Evolutionary conservation across 768 basidiomycete species (phyloP).

Genomic region (Bullera alba): DNA sequence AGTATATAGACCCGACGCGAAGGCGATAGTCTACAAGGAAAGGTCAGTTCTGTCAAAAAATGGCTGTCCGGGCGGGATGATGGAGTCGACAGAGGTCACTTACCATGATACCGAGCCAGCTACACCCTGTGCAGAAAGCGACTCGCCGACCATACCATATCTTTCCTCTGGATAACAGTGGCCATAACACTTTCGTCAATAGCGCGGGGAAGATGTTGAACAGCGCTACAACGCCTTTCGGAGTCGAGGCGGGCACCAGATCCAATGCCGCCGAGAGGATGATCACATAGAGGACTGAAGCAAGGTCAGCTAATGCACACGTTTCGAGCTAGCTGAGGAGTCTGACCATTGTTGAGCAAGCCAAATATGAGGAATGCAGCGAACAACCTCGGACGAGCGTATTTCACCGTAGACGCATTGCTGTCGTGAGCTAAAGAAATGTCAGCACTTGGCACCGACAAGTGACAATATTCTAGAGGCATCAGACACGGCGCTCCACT

Average conservation of each 20-base stretch:
- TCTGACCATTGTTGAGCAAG: slow-evolving; percentile 78
- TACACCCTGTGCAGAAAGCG: slow-evolving; percentile 64
- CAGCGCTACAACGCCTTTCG: slow-evolving; percentile 89
- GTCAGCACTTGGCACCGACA: background rate
- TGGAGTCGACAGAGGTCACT: slow-evolving; percentile 39
- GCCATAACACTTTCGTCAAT: slow-evolving; percentile 82
- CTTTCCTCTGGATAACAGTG: slow-evolving; percentile 76
- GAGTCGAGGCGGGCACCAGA: slow-evolving; percentile 80
- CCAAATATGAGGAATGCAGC: slow-evolving; percentile 80
- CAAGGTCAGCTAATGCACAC: background rate
- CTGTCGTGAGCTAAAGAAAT: slow-evolving; percentile 2
- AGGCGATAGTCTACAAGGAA: slow-evolving; percentile 77
- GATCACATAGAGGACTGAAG: slow-evolving; percentile 82
- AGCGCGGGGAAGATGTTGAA: slow-evolving; percentile 90
- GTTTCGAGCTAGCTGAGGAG: background rate
- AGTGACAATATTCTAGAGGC: background rate
- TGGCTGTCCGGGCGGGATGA: background rate
- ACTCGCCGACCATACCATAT: slow-evolving; percentile 74
- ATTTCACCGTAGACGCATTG: background rate
- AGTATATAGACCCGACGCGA: slow-evolving; percentile 59
- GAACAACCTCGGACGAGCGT: slow-evolving; percentile 26
- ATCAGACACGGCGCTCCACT: background rate
- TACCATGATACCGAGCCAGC: slow-evolving; percentile 80
- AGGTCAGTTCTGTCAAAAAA: background rate
- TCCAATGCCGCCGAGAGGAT: slow-evolving; percentile 94